These are phyloP conservation scores for Trichophyton equinum DNA, from an alignment of 2,329 filamentous ascomycete species.

Conservation along the genomic window DNA sequence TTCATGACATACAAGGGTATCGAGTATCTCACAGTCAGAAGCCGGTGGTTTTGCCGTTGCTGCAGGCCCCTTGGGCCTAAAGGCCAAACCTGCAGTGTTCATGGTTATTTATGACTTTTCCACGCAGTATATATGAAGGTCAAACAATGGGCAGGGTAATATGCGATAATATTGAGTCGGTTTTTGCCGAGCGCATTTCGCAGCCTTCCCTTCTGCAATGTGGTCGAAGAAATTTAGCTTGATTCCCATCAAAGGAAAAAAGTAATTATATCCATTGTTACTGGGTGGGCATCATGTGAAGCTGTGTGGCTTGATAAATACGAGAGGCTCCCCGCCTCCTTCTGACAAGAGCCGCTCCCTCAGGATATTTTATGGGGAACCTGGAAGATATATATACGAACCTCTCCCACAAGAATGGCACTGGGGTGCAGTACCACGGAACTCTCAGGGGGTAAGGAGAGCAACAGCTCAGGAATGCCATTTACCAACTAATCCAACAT, in stretches of 20 bases:
- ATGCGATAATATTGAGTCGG: background rate
- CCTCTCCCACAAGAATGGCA: background rate
- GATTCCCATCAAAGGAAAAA: background rate
- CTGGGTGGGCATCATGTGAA: background rate
- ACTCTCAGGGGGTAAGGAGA: background rate
- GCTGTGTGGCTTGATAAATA: background rate
- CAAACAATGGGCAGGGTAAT: background rate
- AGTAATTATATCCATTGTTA: background rate
- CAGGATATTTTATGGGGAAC: background rate
- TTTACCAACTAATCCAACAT: background rate
- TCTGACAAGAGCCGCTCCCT: constrained; percentile 11
- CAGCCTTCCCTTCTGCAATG: background rate
- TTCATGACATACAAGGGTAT: background rate
- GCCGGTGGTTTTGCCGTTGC: background rate
- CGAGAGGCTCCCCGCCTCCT: constrained; percentile 15
- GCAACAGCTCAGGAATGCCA: background rate
- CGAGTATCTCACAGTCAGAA: background rate
- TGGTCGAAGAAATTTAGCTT: background rate
- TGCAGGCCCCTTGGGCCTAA: background rate
- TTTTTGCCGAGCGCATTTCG: background rate
- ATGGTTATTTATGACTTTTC: background rate
- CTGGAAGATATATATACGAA: background rate
- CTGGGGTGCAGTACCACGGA: background rate
- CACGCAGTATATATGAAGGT: too few species aligned
- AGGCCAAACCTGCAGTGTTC: background rate